Base-by-base conservation (phyloP, 1,284 basidiomycete genomes). In the Tylopilus sp. region DNA sequence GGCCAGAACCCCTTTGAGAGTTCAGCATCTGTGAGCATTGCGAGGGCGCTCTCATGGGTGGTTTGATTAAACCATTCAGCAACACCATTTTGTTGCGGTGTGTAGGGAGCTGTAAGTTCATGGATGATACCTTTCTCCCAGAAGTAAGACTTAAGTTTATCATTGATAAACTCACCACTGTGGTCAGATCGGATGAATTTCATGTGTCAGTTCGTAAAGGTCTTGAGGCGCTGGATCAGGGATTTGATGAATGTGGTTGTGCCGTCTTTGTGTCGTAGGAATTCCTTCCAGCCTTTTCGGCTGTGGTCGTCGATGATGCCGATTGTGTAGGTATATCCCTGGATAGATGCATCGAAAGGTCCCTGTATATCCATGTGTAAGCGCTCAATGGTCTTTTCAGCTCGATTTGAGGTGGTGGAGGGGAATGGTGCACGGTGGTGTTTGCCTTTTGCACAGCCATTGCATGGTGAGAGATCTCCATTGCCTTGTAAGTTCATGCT, bases 241-340 rank as follows among this genome's bases (percentile, higher is more conserved):
- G n/a, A 13, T 33, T 62, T 53, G 37, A 62, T 62, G 29, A n/a
- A 13, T 4, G 29, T 25, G 23, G 61, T 2, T 4, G 61, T 52
- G 6, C 70, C 54, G 6, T 69, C 61, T 55, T 72, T 72, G 21
- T 63, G 54, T n/a, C 45, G 25, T 1, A 72, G 54, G 29, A 57
- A 71, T 19, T 73, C 62, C 17, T 70, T 70, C 68, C 63, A 68
- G 1, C 68, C 63, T 48, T 72, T 70, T 41, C 29, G 25, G 45
- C 62, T 72, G 17, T 68, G 27, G 41, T 72, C 59, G 25, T 73
- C 56, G 1, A 73, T 42, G 1, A 70, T 25, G 4, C n/a, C 55
- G 2, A 70, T n/a, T 25, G 60, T 39, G 37, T 39, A 39, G 37
- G 17, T 39, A 17, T 39, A 39, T 17, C 37, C 37, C 17, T 39